A percentile compares a stretch with the other conserved stretches of the same genome.
phyloP scores from a whole-genome alignment of 2,329 filamentous ascomycete species.

The Neofusicoccum sp. region DNA sequence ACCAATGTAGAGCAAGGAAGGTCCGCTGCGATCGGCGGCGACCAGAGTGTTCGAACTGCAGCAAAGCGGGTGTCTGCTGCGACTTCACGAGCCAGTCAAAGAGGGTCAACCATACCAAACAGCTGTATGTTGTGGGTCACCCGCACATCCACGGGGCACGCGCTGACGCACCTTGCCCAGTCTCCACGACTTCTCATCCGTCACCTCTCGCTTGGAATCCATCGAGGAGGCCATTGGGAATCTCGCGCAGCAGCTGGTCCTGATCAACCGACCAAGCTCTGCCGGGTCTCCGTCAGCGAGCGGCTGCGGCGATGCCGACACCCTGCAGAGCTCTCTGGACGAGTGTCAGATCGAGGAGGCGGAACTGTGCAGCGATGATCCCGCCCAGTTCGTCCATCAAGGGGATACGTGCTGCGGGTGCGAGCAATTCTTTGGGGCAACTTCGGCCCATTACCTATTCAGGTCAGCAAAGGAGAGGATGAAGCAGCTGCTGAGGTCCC shows the following conservation, averaged over 20 bases:
- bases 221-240: not conserved
- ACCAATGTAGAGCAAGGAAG: not conserved
- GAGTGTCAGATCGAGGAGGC: not conserved
- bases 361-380: not conserved
- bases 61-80: slow-evolving; percentile 4
- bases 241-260: not conserved
- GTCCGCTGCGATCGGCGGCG: slow-evolving; percentile 3
- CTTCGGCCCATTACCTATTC: not conserved
- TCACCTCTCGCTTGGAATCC: not conserved
- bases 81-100: slow-evolving; percentile 4
- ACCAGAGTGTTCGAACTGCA: slow-evolving; percentile 3
- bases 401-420: not conserved
- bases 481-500: not conserved
- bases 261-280: not conserved
- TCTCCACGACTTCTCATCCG: not conserved
- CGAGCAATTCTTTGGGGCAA: slow-evolving; percentile 4
- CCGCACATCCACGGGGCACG: not conserved
- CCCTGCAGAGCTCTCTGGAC: not conserved
- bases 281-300: not conserved
- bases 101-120: slow-evolving; percentile 1
- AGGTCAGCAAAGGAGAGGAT: not conserved
- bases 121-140: not conserved
- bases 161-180: not conserved
- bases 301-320: not conserved
- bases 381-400: not conserved